phyloP scores from a whole-genome alignment of 2,329 filamentous ascomycete genomes.

The Tetracladium maxilliforme region DNA sequence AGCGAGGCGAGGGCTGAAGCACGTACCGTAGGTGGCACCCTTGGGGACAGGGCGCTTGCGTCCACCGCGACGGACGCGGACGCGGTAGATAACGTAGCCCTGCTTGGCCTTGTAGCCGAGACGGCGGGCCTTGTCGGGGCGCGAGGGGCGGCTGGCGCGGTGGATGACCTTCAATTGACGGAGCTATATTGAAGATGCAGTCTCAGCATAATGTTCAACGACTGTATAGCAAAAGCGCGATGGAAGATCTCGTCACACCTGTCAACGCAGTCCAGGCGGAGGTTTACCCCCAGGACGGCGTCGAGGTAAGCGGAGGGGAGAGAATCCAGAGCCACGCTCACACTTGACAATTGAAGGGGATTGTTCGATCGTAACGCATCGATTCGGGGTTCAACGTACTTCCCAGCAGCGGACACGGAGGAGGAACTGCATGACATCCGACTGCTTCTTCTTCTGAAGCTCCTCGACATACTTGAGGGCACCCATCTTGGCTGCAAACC shows the following conservation, averaged over 20 bases:
- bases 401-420: slow-evolving; percentile 99
- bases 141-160: slow-evolving; percentile 93
- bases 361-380: slow-evolving; percentile 19
- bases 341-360: slow-evolving; percentile 5
- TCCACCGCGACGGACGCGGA: slow-evolving; percentile 95
- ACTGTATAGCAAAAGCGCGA: slow-evolving; percentile 72
- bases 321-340: no score
- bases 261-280: not conserved
- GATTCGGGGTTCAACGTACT: slow-evolving; percentile 71
- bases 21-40: slow-evolving; percentile 96
- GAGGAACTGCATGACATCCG: slow-evolving; percentile 99
- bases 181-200: slow-evolving; percentile 99
- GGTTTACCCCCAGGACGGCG: not conserved
- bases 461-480: slow-evolving; percentile 99
- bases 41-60: slow-evolving; percentile 93
- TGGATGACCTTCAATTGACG: slow-evolving; percentile 99
- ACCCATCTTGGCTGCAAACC: slow-evolving; percentile 70
- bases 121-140: slow-evolving; percentile 99
- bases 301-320: slow-evolving; percentile 1
- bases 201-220: slow-evolving; percentile 99
- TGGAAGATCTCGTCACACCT: not conserved
- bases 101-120: slow-evolving; percentile 99
- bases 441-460: slow-evolving; percentile 99
- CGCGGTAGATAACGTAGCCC: slow-evolving; percentile 99
- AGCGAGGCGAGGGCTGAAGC: no score